Base-by-base conservation (phyloP, 2,329 filamentous ascomycete genomes). In the Neonectria ditissima region DNA sequence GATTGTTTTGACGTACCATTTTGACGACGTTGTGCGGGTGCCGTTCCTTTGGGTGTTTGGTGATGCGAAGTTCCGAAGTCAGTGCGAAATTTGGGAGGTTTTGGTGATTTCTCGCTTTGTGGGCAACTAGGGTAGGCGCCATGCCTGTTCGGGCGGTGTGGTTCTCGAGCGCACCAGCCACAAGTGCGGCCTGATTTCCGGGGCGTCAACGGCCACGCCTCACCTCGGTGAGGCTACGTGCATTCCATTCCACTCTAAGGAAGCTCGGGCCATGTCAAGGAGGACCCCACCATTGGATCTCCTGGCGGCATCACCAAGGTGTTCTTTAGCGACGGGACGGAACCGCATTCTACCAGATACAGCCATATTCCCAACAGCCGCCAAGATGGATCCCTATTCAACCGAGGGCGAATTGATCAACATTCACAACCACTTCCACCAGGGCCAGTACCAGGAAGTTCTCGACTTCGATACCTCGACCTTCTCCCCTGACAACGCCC, bases 401-500 rank as follows among this genome's bases (percentile, higher is more conserved):
- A 85, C 88, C 68, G 89, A 91, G 80, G 89, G 89, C 80, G 89
- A 92, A 82, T 81, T 92, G 73, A 86, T 91, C 78, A 91, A 90
- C 80, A 86, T 91, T 69, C 88, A 91, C 82, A 91, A 87, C 80
- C 80, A 88, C 80, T 91, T 91, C 81, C 86, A 91, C 79, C 88
- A 91, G 79, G 94, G 92, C 76, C 94, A 97, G 84, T 97, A 93
- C 85, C 87, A 92, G 76, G 86, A 91, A 76, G 94, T 97, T 68
- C 80, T 97, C 80, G 91, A 96, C 82, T 97, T 94, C 81, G 91
- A 97, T 80, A 91, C 89, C 45, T 89, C 91, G 6, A 84, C 89
- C 63, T 91, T 98, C 75, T 96, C 92, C 47, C 72, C 89, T 67
- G 89, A 91, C 74, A 97, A 97, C 81, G 84, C 85, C 50, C 84